Evolutionary conservation across 176 grass and related monocot genomes (phyloP).

Genomic region (Aegilops longissima): DNA sequence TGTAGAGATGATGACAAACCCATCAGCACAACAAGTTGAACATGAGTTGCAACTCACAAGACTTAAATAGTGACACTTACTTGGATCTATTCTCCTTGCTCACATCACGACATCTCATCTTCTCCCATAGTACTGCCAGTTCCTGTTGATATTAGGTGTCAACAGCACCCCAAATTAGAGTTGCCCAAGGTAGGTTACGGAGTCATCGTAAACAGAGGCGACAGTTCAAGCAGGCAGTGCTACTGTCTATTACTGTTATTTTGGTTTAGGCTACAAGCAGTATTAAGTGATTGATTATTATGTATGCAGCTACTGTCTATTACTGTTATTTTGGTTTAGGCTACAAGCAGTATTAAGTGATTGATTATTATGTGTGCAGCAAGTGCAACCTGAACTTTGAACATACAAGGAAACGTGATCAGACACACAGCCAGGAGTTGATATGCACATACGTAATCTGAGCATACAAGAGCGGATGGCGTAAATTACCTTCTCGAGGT

Average conservation of each 20-base stretch:
- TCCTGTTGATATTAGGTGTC: conserved; percentile 49
- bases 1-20: conserved; percentile 33
- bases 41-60: background rate
- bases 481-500: conserved; percentile 63
- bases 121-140: conserved; percentile 84
- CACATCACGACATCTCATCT: conserved; percentile 72
- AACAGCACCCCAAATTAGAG: background rate
- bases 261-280: background rate
- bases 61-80: conserved; percentile 36
- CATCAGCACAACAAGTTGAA: background rate
- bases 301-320: too few relatives aligned
- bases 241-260: background rate
- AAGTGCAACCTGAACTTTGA: background rate
- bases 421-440: background rate
- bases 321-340: background rate
- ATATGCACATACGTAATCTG: background rate
- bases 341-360: background rate
- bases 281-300: background rate
- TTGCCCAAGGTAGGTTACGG: background rate
- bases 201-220: background rate
- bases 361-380: background rate
- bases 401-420: background rate
- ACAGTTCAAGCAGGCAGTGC: background rate
- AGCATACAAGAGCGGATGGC: background rate
- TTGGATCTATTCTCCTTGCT: conserved; percentile 75